Percentiles rank a stretch among this genome's conserved stretches.
phyloP scores from a whole-genome alignment of 768 basidiomycete genomes.

The Lactifluus rugatus region DNA sequence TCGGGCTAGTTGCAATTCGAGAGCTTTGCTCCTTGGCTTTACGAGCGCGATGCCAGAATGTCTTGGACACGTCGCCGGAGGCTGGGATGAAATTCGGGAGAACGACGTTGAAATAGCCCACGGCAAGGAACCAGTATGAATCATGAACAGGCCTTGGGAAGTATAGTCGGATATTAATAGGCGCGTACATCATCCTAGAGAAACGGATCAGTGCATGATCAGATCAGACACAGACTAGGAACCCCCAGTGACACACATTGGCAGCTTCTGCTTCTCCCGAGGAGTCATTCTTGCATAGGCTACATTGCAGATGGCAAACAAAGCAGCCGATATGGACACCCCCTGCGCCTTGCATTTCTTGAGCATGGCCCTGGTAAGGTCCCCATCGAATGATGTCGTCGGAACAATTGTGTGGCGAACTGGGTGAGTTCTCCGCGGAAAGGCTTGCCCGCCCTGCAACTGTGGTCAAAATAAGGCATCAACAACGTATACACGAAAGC shows the following conservation, averaged over 20 bases:
- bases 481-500: neutral
- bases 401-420: slow-evolving; percentile 58
- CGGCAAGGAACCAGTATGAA: slow-evolving; percentile 77
- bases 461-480: neutral
- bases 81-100: slow-evolving; percentile 64
- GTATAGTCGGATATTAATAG: slow-evolving; percentile 66
- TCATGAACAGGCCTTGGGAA: slow-evolving; percentile 33
- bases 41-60: slow-evolving; percentile 70
- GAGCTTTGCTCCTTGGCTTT: slow-evolving; percentile 59
- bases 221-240: too few relatives aligned
- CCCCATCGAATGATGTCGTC: slow-evolving; percentile 47
- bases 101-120: slow-evolving; percentile 74
- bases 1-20: slow-evolving; percentile 50
- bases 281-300: slow-evolving; percentile 53
- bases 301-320: slow-evolving; percentile 68
- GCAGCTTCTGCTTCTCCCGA: slow-evolving; percentile 38
- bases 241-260: slow-evolving; percentile 34
- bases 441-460: slow-evolving; percentile 65
- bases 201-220: neutral
- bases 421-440: slow-evolving; percentile 41
- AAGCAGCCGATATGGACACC: slow-evolving; percentile 64
- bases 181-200: slow-evolving; percentile 73
- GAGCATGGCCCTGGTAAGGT: slow-evolving; percentile 52
- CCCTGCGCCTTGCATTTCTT: slow-evolving; percentile 60
- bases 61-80: slow-evolving; percentile 27